Evolutionary conservation across 2,329 filamentous ascomycete genomes (phyloP).

Genomic region (Colletotrichum tofieldiae): DNA sequence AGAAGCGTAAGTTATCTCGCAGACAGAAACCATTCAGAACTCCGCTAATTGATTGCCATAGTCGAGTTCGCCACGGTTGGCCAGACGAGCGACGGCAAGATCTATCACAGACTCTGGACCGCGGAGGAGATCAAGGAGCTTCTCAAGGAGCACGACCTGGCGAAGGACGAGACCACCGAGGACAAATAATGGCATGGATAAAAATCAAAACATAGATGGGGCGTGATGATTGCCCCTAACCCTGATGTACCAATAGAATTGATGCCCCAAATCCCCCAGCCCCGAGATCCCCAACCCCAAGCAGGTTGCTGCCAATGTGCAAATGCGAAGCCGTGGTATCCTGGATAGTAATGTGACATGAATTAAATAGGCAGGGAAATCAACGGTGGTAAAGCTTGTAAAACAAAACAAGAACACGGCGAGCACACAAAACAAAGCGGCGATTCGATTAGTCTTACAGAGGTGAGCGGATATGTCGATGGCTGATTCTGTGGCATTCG

Average conservation of each 20-base stretch:
- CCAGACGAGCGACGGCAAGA: constrained; percentile 93
- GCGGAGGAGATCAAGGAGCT: constrained; percentile 96
- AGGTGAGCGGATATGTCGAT: constrained; percentile 8
- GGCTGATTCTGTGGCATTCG: constrained; percentile 24
- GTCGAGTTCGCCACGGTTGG: constrained; percentile 99
- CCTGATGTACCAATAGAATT: constrained; percentile 44
- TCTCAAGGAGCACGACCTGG: constrained; percentile 95
- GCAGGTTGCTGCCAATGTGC: constrained; percentile 23
- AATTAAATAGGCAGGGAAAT: neutral
- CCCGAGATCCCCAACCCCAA: neutral
- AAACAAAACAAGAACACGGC: constrained; percentile 3
- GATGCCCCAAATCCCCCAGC: constrained; percentile 27
- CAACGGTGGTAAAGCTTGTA: neutral
- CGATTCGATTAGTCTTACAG: neutral
- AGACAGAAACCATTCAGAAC: neutral
- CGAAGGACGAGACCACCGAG: constrained; percentile 84
- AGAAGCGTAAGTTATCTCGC: constrained; percentile 85
- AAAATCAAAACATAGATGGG: constrained; percentile 41
- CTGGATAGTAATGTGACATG: neutral
- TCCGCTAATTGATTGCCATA: constrained; percentile 57
- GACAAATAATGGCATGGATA: constrained; percentile 65
- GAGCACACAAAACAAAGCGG: neutral
- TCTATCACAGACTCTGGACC: constrained; percentile 98
- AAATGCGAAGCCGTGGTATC: constrained; percentile 15
- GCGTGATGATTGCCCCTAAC: constrained; percentile 35